Evolutionary conservation across 1,284 basidiomycete genomes (phyloP).

Genomic region (Mrakiaceae sp.): DNA sequence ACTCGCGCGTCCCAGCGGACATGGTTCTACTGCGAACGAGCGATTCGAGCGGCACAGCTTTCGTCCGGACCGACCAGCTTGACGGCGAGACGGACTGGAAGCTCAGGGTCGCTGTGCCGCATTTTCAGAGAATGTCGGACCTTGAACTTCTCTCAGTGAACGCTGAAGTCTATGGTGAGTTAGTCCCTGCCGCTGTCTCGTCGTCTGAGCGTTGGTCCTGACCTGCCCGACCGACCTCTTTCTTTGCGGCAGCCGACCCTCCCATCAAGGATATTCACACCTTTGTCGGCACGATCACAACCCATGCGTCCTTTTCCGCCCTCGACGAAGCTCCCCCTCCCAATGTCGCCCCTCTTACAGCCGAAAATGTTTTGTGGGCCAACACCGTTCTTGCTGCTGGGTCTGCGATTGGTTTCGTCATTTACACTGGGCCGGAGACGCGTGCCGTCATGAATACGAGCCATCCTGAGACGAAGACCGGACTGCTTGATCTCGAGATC

Average conservation of each 20-base stretch:
- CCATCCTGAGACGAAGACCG: conserved; percentile 90
- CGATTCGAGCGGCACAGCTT: conserved; percentile 76
- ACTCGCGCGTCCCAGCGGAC: conserved; percentile 92
- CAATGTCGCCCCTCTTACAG: conserved; percentile 65
- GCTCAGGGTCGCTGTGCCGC: conserved; percentile 73
- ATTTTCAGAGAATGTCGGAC: conserved; percentile 62
- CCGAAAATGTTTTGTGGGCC: conserved; percentile 92
- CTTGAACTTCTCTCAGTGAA: conserved; percentile 61
- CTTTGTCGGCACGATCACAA: conserved; percentile 80
- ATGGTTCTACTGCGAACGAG: conserved; percentile 73
- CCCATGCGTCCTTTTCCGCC: conserved; percentile 29
- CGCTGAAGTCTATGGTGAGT: conserved; percentile 70
- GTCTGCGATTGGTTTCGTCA: conserved; percentile 78
- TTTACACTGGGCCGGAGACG: conserved; percentile 92
- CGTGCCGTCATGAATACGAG: conserved; percentile 99
- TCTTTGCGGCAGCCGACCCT: conserved; percentile 58
- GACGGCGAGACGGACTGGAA: conserved; percentile 99
- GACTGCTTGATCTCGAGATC: conserved; percentile 85
- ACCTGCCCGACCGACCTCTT: conserved; percentile 8
- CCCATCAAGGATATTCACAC: conserved; percentile 96
- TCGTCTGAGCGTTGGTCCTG: not conserved
- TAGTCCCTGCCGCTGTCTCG: conserved; percentile 8
- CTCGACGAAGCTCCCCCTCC: conserved; percentile 36
- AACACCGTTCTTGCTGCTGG: conserved; percentile 97
- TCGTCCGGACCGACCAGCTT: conserved; percentile 93